Evolutionary conservation across 257 asterid species (phyloP).

Genomic region (Phtheirospermum japonicum): DNA sequence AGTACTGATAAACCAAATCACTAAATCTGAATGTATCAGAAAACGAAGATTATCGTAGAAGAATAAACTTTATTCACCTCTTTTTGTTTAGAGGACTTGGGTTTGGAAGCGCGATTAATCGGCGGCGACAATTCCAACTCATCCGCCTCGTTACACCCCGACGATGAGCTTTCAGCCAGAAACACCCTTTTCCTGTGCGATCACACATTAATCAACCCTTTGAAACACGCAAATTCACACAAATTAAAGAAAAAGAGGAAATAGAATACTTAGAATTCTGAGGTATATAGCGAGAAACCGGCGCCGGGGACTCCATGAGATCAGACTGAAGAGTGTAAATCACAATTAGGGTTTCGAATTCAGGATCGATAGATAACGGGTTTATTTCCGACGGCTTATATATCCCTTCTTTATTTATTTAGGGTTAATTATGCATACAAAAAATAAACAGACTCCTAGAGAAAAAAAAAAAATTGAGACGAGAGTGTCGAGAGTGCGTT

Average conservation of each 20-base stretch:
- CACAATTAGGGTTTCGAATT: background rate
- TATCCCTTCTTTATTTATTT: background rate
- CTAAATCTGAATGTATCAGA: background rate
- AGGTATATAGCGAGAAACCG: conserved; percentile 41
- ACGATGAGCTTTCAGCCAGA: conserved; percentile 55
- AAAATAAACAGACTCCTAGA: too few relatives aligned
- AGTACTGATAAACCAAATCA: background rate
- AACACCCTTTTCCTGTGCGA: conserved; percentile 64
- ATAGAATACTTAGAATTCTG: conserved; percentile 45
- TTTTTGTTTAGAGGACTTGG: conserved; percentile 42
- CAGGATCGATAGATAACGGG: background rate
- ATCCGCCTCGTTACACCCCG: conserved; percentile 51
- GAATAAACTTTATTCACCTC: conserved; percentile 40
- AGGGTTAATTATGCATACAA: too few relatives aligned
- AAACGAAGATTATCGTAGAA: background rate
- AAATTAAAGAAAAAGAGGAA: background rate
- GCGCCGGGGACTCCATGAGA: conserved; percentile 71
- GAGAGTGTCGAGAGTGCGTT: background rate
- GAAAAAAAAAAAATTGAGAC: too few relatives aligned
- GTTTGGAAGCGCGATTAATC: conserved; percentile 33
- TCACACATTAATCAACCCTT: conserved; percentile 26
- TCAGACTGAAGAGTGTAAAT: background rate
- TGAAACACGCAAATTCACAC: conserved; percentile 25
- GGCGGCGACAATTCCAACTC: conserved; percentile 58
- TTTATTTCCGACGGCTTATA: background rate